Evolutionary conservation across 208 protist genomes (phyloP).

Genomic region (Phytomonas sp.): DNA sequence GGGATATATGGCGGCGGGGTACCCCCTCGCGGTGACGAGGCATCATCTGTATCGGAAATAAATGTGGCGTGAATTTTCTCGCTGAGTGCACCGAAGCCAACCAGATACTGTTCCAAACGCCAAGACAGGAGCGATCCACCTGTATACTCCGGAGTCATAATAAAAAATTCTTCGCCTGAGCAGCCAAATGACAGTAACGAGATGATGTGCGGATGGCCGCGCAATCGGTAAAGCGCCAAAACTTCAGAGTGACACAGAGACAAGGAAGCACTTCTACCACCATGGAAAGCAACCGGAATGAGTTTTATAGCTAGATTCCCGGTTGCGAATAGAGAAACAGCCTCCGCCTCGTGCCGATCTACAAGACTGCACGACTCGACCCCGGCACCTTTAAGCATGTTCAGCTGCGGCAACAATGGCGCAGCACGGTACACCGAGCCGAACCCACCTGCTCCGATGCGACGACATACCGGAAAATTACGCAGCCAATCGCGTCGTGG

Average conservation of each 20-base stretch:
- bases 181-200: slow-evolving; percentile 56
- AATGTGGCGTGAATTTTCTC: background rate
- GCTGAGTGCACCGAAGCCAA: slow-evolving; percentile 37
- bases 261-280: slow-evolving; percentile 40
- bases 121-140: slow-evolving; percentile 55
- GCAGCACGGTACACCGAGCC: slow-evolving; percentile 34
- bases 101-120: slow-evolving; percentile 42
- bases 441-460: slow-evolving; percentile 67
- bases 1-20: slow-evolving; percentile 4
- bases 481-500: slow-evolving; percentile 19
- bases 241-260: slow-evolving; percentile 65
- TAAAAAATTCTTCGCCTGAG: slow-evolving; percentile 52
- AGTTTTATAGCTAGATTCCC: slow-evolving; percentile 54
- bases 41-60: background rate
- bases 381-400: background rate
- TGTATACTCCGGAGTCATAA: slow-evolving; percentile 62
- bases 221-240: slow-evolving; percentile 49
- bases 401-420: background rate
- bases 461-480: slow-evolving; percentile 22
- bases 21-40: background rate
- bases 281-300: slow-evolving; percentile 38
- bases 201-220: slow-evolving; percentile 51
- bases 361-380: background rate
- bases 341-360: slow-evolving; percentile 9
- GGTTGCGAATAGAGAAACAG: slow-evolving; percentile 8